Conservation (phyloP, 768 basidiomycete genomes). For the Lentinula sp. region DNA sequence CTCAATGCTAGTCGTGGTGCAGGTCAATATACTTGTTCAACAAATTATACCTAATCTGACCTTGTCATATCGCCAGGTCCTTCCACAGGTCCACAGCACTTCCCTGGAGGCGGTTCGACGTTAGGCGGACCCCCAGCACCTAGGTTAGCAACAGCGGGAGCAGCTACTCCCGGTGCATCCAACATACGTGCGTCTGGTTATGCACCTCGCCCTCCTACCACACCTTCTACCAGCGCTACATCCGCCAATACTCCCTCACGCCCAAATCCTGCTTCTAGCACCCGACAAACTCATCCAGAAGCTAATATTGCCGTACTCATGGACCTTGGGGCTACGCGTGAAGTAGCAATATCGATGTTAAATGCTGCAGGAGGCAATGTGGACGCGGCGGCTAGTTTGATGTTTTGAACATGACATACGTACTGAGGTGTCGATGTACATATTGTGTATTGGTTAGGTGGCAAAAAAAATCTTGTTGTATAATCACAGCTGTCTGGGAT, state of each 20-base stretch:
- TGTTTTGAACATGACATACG: conserved; percentile 44
- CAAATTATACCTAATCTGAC: neutral
- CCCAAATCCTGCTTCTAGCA: conserved; percentile 10
- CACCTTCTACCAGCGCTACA: conserved; percentile 10
- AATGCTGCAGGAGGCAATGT: conserved; percentile 81
- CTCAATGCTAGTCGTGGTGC: neutral
- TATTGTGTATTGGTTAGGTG: too few species aligned
- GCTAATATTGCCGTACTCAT: conserved; percentile 57
- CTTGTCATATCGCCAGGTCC: conserved; percentile 10
- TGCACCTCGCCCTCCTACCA: conserved; percentile 14
- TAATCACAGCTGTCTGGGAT: too few species aligned
- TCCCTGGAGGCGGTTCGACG: conserved; percentile 67
- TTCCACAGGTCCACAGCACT: conserved; percentile 23
- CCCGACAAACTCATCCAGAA: conserved; percentile 43
- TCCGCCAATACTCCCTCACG: neutral
- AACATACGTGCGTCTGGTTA: conserved; percentile 11
- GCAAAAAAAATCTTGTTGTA: too few species aligned
- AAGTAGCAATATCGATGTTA: conserved; percentile 70
- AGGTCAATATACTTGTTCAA: neutral
- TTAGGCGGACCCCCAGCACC: conserved; percentile 41
- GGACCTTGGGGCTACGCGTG: conserved; percentile 70
- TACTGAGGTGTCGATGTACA: too few species aligned
- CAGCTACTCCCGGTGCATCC: conserved; percentile 7
- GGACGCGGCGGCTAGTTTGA: conserved; percentile 80
- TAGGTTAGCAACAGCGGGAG: conserved; percentile 2